These are phyloP conservation scores for Chaetomiaceae sp. DNA, from an alignment of 2,329 filamentous ascomycete genomes.

Conservation along the genomic window DNA sequence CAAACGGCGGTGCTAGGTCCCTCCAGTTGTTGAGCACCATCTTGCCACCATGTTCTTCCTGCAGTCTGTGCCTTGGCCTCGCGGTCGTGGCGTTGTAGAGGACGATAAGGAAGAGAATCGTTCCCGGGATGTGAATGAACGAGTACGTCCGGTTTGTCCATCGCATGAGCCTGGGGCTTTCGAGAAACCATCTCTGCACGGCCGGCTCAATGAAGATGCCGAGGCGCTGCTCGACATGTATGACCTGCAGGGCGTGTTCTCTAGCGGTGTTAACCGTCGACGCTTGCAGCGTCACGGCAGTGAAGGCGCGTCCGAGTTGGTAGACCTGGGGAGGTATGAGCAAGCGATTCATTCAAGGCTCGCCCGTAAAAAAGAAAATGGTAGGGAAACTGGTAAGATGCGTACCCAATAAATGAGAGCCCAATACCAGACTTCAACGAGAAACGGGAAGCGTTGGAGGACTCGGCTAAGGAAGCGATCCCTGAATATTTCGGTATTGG, in stretches of 20 bases:
- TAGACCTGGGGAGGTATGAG: constrained; percentile 52
- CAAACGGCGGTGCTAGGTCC: constrained; percentile 37
- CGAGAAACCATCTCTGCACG: constrained; percentile 53
- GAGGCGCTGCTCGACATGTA: constrained; percentile 61
- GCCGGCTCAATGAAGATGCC: constrained; percentile 61
- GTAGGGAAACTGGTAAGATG: neutral
- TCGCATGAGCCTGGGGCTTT: constrained; percentile 53
- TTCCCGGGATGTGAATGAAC: constrained; percentile 74
- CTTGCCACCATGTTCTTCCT: constrained; percentile 16
- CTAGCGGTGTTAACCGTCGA: constrained; percentile 65
- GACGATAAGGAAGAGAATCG: constrained; percentile 61
- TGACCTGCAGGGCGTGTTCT: constrained; percentile 62
- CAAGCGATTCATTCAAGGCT: neutral
- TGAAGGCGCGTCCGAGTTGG: constrained; percentile 68
- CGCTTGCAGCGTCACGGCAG: constrained; percentile 63
- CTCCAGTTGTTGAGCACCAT: constrained; percentile 38
- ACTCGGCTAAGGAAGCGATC: constrained; percentile 59
- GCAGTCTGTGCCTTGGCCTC: constrained; percentile 30
- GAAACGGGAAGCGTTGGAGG: constrained; percentile 63
- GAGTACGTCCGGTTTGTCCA: constrained; percentile 72
- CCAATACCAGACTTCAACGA: constrained; percentile 76
- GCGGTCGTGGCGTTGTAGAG: constrained; percentile 69
- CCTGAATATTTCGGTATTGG: constrained; percentile 58
- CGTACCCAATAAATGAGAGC: constrained; percentile 69
- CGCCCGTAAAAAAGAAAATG: neutral